Evolutionary conservation across 2,329 filamentous ascomycete species (phyloP).

Genomic region (Trematosphaeria pertusa): DNA sequence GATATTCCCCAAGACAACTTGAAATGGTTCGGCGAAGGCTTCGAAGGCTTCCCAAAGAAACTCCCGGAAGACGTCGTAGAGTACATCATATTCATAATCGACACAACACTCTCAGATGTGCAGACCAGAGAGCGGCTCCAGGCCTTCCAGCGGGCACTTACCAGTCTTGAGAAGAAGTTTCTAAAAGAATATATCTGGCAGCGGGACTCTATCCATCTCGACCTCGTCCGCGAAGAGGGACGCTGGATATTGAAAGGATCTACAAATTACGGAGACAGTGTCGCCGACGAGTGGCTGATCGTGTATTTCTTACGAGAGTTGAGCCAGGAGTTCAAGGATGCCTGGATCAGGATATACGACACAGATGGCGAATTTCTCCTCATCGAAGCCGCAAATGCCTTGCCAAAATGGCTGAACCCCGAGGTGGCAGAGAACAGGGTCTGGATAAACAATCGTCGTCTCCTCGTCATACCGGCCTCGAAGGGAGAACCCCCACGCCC

Average conservation of each 20-base stretch:
- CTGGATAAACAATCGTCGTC: slow-evolving; percentile 82
- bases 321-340: slow-evolving; percentile 71
- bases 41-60: slow-evolving; percentile 69
- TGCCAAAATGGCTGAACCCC: slow-evolving; percentile 90
- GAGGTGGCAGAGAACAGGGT: slow-evolving; percentile 86
- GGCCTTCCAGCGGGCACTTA: slow-evolving; percentile 72
- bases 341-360: slow-evolving; percentile 86
- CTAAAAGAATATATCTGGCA: slow-evolving; percentile 96
- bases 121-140: slow-evolving; percentile 72
- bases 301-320: slow-evolving; percentile 88
- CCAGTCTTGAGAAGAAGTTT: slow-evolving; percentile 67
- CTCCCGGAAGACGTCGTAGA: slow-evolving; percentile 86
- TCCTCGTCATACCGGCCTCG: slow-evolving; percentile 73
- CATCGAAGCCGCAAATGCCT: slow-evolving; percentile 86
- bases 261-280: slow-evolving; percentile 90
- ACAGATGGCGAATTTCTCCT: slow-evolving; percentile 95
- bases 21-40: slow-evolving; percentile 71
- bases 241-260: slow-evolving; percentile 71
- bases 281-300: slow-evolving; percentile 97
- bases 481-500: slow-evolving; percentile 36
- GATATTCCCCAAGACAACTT: slow-evolving; percentile 59
- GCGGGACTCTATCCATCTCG: slow-evolving; percentile 78
- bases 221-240: slow-evolving; percentile 65
- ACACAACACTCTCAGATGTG: slow-evolving; percentile 60
- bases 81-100: slow-evolving; percentile 79